Evolutionary conservation across 768 basidiomycete genomes (phyloP), one percentile per base, ranked within the genome.

Genomic region (Candolleomyces aberdarensis): DNA sequence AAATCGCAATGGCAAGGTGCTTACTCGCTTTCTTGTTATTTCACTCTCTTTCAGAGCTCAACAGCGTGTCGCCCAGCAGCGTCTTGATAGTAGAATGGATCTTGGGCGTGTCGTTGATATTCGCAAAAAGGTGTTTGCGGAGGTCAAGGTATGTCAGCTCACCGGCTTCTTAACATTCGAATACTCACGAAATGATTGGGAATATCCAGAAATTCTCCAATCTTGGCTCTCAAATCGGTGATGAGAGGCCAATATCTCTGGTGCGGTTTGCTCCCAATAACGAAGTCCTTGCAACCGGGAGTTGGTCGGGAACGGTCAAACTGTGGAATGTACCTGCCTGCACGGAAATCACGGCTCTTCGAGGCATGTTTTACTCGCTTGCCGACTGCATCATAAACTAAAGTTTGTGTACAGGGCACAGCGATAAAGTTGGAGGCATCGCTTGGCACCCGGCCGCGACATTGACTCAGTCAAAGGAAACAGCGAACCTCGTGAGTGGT

Each of bases 381-480:
- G 47, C 14, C 51, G 14, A 17, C 17, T 26, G 26, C 26, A 29
- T 47, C 51, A 62, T 59, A 60, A 64, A 50, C 68, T 54, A 57
- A 48, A 57, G 39, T 11, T 47, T n/a, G 47, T 15, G 56, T 56
- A 6, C 64, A 93, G 94, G 92, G 7, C 96, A 98, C 68, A 83
- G 80, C 41, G 96, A 98, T 69, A 87, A 91, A 56, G 88, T 98
- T 31, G 94, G 97, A 54, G 97, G 97, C 19, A 88, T 98, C 49
- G 95, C 96, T 43, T 99, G 97, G 97, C 96, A 99, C 78, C 97
- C 97, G 0, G 78, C 87, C 67, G 96, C 96, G 17, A 97, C 96
- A 0, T 69, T 96, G 14, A 72, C 87, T 53, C 85, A 88, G 71
- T 71, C 79, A 57, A 74, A 83, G 70, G 77, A 85, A 63, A 57